Base-by-base conservation (phyloP, 441 rosid genomes). In the Erodium moschatum region DNA sequence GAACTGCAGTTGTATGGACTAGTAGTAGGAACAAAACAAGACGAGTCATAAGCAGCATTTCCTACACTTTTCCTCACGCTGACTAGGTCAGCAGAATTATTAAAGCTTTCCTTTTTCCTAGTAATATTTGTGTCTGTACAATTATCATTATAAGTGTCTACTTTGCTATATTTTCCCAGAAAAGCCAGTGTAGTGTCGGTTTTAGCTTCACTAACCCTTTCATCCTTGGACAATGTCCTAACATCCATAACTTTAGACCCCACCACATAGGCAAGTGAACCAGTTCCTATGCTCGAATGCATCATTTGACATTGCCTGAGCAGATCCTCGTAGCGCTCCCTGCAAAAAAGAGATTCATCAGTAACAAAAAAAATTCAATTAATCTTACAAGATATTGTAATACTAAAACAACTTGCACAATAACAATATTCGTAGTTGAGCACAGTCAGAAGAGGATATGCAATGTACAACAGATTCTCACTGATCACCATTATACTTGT, bases 231-330 rank as follows among this genome's bases (percentile, higher is more conserved):
- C 68, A 87, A 78, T 70, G 85, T 86, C 80, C 98, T 83, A 86
- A 89, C 82, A 79, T 92, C 98, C 98, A 90, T 84, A 76, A 92
- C 93, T 81, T 92, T 92, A 75, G 98, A 92, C 44, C 98, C 97
- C 79, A 89, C 96, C 65, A 82, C 85, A 82, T 84, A 90, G 8
- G 98, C 98, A 83, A 92, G 96, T 46, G 86, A 79, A 69, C 98
- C 98, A 69, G 96, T 90, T 80, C 98, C 98, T 67, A 90, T 83
- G 75, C 93, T 92, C 70, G 97, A 83, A 85, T 92, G 96, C 97
- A 92, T 92, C 69, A 71, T 66, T 74, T 90, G 97, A 62, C 98
- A 92, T 79, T 90, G 87, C 80, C 76, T 83, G 70, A 90, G 76
- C 79, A 92, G 80, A 64, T 86, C 89, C 76, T 75, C 63, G 72